Evolutionary conservation across 805 yeast species (phyloP), one percentile per base, ranked within the genome.

Genomic region (Scheffersomyces coipomensis): DNA sequence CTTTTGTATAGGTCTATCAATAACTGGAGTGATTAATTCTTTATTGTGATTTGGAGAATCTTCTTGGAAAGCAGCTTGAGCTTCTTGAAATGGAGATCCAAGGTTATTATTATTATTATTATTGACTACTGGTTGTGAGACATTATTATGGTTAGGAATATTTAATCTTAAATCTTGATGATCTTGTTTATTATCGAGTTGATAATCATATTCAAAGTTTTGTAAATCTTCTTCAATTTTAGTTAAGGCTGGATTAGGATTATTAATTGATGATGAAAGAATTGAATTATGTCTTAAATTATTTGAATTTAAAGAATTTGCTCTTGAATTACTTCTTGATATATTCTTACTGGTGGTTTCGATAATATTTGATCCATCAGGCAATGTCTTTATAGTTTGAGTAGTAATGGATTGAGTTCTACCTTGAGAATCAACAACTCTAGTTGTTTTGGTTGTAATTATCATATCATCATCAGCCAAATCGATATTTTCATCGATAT

Each of bases 171-270:
- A 24, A 18, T 41, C 35, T 6, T 38, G 38, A 5, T 17, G 7
- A 5, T 33, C 35, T 32, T 39, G 37, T 15, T 36, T 38, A 21
- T 53, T 51, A 39, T 68, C 73, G 25, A 66, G 41, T 38, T 60
- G 61, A 45, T 68, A 69, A 37, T 62, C 65, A 41, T 66, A 69
- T 24, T 69, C 75, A 40, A 69, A 69, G 39, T 64, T 72, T 27
- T 58, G 68, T 31, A 69, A 56, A 35, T 67, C 71, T 46, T 69
- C 75, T 13, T 69, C 74, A 27, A 69, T 69, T 48, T 67, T 68
- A 22, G 50, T 49, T 36, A 69, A 51, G 40, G 61, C 66, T 17
- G 47, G 41, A 19, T 51, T 48, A 1, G 44, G 35, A 35, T 41
- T 40, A 12, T 43, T 41, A 18, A 48, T 49, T 2, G 52, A 44